A percentile compares a stretch with the other conserved stretches of the same genome.
phyloP scores from a whole-genome alignment of 176 grass and related monocot species.

The Pontederia paniculata region DNA sequence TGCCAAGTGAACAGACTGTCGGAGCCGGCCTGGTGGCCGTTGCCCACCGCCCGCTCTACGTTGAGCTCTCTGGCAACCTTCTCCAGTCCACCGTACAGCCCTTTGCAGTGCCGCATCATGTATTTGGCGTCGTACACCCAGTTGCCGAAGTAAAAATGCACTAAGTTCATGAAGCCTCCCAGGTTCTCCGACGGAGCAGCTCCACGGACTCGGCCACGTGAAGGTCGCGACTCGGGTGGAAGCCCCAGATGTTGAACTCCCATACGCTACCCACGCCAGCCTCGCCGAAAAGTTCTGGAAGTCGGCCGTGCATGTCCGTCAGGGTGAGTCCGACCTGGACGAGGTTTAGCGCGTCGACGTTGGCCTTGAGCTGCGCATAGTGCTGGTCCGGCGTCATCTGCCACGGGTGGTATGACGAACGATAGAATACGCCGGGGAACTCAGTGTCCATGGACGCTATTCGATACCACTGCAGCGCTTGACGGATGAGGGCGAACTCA shows the following conservation, averaged over 20 bases:
- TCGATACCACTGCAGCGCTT: background rate
- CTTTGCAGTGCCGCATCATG: no score
- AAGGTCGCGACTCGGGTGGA: background rate
- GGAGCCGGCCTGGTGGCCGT: no score
- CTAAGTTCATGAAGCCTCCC: no score
- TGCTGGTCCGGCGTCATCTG: background rate
- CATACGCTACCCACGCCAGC: background rate
- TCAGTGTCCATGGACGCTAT: constrained; percentile 5
- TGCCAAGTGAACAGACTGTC: no score
- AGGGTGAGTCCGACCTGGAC: constrained; percentile 10
- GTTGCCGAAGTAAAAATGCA: no score
- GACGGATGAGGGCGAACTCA: background rate
- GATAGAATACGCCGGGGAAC: constrained; percentile 1
- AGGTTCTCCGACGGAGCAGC: no score
- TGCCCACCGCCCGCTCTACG: no score
- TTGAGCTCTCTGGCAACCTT: no score
- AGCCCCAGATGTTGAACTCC: constrained; percentile 7
- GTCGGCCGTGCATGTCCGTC: background rate
- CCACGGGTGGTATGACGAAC: no score
- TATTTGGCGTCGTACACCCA: no score
- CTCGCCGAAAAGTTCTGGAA: background rate
- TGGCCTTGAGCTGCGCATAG: constrained; percentile 1
- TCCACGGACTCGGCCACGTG: background rate
- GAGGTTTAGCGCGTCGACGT: background rate
- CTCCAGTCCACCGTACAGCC: no score